phyloP scores from a whole-genome alignment of 2,329 filamentous ascomycete species.

The Diaporthe citrichinensis region DNA sequence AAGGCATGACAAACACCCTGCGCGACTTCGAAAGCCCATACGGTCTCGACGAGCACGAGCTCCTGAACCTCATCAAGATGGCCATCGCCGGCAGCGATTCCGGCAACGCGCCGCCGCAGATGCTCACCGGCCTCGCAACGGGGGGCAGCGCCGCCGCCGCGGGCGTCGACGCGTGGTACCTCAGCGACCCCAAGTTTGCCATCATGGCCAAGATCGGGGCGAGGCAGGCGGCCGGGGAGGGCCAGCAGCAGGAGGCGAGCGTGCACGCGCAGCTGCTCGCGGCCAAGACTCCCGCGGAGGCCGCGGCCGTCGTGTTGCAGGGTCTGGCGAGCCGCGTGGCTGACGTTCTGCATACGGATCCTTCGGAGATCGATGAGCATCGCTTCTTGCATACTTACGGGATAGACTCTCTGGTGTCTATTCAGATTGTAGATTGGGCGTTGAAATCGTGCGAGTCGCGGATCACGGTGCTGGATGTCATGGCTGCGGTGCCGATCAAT shows the following conservation, averaged over 20 bases:
- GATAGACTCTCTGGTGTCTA: not conserved
- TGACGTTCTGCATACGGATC: not conserved
- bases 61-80: not conserved
- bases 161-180: not conserved
- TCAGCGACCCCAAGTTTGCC: not conserved
- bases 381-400: constrained; percentile 3
- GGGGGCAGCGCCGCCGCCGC: not conserved
- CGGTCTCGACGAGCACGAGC: not conserved
- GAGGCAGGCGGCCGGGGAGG: not conserved
- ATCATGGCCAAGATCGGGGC: not conserved
- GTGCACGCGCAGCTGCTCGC: not conserved
- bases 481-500: constrained; percentile 4
- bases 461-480: constrained; percentile 8
- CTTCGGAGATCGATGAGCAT: not conserved
- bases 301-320: not conserved
- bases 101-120: not conserved
- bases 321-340: not conserved
- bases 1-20: not conserved
- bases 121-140: not conserved
- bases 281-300: not conserved
- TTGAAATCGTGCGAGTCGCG: not conserved
- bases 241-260: not conserved
- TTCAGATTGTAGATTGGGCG: not conserved
- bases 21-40: not conserved
- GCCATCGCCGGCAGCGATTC: not conserved